Percentiles rank a stretch among this genome's conserved stretches.
These are phyloP conservation scores for Fusarium armeniacum DNA, from an alignment of 2,329 filamentous ascomycete species.

Conservation along the genomic window DNA sequence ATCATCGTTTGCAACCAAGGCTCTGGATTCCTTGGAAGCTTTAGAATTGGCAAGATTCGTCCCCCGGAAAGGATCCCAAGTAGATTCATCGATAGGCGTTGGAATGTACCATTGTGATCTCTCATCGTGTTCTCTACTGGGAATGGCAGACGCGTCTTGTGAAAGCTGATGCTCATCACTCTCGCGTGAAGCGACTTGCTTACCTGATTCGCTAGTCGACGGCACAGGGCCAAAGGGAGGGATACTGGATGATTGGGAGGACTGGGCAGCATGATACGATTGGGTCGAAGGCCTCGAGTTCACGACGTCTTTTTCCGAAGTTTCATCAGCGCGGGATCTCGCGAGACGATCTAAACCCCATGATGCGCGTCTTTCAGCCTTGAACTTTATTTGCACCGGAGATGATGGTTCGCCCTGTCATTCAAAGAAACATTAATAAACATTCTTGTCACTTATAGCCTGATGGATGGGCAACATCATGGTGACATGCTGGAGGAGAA, in stretches of 20 bases:
- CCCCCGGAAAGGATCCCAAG: conserved; percentile 46
- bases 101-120: conserved; percentile 44
- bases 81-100: conserved; percentile 39
- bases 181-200: conserved; percentile 41
- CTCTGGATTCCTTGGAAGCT: conserved; percentile 28
- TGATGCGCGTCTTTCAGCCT: conserved; percentile 60
- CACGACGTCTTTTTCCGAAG: conserved; percentile 41
- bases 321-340: conserved; percentile 51
- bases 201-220: conserved; percentile 44
- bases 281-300: conserved; percentile 36
- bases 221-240: conserved; percentile 38
- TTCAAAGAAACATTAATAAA: conserved; percentile 56
- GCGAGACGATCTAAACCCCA: conserved; percentile 59
- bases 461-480: conserved; percentile 49
- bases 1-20: conserved; percentile 14
- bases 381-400: conserved; percentile 54
- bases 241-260: conserved; percentile 45
- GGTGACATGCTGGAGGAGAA: conserved; percentile 46
- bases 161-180: conserved; percentile 27
- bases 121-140: conserved; percentile 39
- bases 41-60: conserved; percentile 32
- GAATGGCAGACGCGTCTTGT: conserved; percentile 22
- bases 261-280: conserved; percentile 41
- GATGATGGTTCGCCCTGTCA: conserved; percentile 56
- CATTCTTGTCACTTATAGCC: conserved; percentile 51